These are phyloP conservation scores for Beauveria asiatica DNA, from an alignment of 2,329 filamentous ascomycete species.

Conservation along the genomic window DNA sequence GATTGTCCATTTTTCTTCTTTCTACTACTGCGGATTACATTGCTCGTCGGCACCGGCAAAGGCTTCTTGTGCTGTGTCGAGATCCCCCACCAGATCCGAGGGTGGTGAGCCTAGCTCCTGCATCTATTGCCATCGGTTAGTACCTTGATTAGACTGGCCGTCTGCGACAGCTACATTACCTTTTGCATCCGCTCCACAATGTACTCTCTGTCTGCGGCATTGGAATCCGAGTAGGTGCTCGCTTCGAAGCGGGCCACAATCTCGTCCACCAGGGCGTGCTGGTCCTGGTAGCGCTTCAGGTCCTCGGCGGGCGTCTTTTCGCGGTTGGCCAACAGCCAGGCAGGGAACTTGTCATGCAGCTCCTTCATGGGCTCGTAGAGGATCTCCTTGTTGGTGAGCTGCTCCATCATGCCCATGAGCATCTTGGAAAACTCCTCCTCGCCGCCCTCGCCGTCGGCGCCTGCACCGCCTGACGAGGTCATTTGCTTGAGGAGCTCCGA, in stretches of 20 bases:
- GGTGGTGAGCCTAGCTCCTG: constrained; percentile 90
- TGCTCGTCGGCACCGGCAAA: constrained; percentile 52
- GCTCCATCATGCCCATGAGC: constrained; percentile 97
- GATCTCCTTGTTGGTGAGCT: constrained; percentile 96
- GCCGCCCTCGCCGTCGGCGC: constrained; percentile 45
- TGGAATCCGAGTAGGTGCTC: constrained; percentile 71
- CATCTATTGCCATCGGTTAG: constrained; percentile 55
- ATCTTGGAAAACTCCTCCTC: constrained; percentile 92
- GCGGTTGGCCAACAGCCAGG: constrained; percentile 75
- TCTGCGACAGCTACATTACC: constrained; percentile 42
- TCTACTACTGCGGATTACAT: constrained; percentile 50
- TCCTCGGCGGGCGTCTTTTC: constrained; percentile 60
- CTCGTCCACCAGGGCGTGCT: constrained; percentile 69
- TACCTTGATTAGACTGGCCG: neutral
- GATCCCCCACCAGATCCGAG: constrained; percentile 81
- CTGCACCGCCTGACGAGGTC: constrained; percentile 41
- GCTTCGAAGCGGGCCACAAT: constrained; percentile 88
- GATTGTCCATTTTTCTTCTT: neutral
- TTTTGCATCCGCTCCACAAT: constrained; percentile 98
- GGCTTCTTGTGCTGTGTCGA: constrained; percentile 72
- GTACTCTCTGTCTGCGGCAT: constrained; percentile 74
- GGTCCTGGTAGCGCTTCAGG: constrained; percentile 69
- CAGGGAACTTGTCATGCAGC: constrained; percentile 82
- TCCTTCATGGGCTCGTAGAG: constrained; percentile 99
- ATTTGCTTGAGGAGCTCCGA: constrained; percentile 90